Conservation (phyloP, 495 filamentous ascomycete genomes). For the Penicillium ucsense region DNA sequence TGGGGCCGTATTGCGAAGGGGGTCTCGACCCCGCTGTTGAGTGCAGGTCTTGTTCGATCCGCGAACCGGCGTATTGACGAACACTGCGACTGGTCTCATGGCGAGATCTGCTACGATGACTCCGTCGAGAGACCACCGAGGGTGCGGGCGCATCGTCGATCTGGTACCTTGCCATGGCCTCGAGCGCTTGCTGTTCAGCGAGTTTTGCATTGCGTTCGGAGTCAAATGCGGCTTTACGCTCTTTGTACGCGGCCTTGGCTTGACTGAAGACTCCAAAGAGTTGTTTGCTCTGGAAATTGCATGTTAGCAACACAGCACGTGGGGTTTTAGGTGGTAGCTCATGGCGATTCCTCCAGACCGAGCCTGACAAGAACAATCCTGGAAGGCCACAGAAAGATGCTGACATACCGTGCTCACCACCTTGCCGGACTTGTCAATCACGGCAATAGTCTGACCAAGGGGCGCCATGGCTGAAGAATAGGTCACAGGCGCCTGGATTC, state of each 20-base stretch:
- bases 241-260: conserved; percentile 73
- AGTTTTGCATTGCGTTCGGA: conserved; percentile 51
- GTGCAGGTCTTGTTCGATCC: conserved; percentile 28
- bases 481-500: conserved; percentile 8
- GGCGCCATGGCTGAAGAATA: conserved; percentile 27
- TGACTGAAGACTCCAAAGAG: conserved; percentile 80
- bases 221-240: conserved; percentile 68
- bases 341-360: no score
- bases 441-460: conserved; percentile 67
- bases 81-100: conserved; percentile 25
- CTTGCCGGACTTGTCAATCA: conserved; percentile 88
- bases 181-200: conserved; percentile 42
- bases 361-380: no score
- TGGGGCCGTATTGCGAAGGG: conserved; percentile 13
- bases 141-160: conserved; percentile 44
- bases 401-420: conserved; percentile 70
- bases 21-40: conserved; percentile 9
- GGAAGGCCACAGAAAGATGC: conserved; percentile 14
- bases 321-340: neutral
- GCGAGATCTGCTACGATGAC: conserved; percentile 19
- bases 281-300: conserved; percentile 62
- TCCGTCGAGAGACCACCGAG: conserved; percentile 35
- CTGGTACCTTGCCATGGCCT: conserved; percentile 36
- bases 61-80: conserved; percentile 15
- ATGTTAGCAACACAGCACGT: conserved; percentile 14